Base-by-base conservation (phyloP, 805 yeast species). In the Wickerhamomyces chambardii region DNA sequence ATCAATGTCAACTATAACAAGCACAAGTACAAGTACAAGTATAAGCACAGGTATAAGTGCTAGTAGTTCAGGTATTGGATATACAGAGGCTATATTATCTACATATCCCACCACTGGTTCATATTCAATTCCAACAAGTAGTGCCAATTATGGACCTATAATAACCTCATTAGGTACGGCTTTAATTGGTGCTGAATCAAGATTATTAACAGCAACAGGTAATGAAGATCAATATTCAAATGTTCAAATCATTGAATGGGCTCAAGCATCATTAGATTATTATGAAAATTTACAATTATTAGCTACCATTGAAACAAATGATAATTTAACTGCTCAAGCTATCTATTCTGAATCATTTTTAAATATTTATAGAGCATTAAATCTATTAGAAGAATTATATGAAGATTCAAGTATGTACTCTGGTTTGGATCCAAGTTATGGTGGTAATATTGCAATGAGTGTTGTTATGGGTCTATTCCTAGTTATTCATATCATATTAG, bases 381-480 rank as follows among this genome's bases (percentile, higher is more conserved):
- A 14, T 5, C 25, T 30, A 0, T n/a, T 48, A 10, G 35, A 41
- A 5, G 33, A 42, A 2, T 15, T 42, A 2, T 33, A 33, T 14
- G 7, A 29, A 2, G 40, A 33, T 15, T 44, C 39, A 5, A 45
- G 43, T 19, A 14, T 41, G 14, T 69, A 60, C 45, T 48, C 51
- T 36, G 75, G 70, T 27, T 58, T 59, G 48, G 46, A 47, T 17
- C 87, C 89, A 4, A 63, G 65, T 31, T 42, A 61, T 4, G 71
- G 70, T 4, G 85, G 78, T 15, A 85, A 84, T 50, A 36, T 65
- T 12, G 70, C 77, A 0, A 72, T 79, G 47, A 54, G 76, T 4
- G 68, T 65, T 3, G 53, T 80, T 0, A 80, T 76, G 64, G 73
- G 67, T 5, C 19, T 78, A 0, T 54, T 71, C 9, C 53, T 74